Evolutionary conservation across 1,139 yeast genomes (phyloP), one percentile per base, ranked within the genome.

Genomic region (Pichia sp.): DNA sequence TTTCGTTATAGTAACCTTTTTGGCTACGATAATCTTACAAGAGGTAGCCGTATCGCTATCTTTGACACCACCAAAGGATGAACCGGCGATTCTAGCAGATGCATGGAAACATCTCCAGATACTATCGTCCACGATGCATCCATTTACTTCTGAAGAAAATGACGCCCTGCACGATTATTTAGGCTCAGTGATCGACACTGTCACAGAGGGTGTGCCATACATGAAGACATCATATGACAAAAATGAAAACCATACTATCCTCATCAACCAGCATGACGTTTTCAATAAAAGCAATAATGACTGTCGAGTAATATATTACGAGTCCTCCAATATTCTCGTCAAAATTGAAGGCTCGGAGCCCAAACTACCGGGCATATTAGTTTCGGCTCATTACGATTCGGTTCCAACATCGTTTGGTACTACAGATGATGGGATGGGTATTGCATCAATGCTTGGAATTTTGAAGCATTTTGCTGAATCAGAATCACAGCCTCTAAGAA

Each of bases 351-450:
- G 97, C 30, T 68, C 75, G 10, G 72, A 84, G 55, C 69, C 77
- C 0, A 62, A 72, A 0, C 71, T 86, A 49, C 86, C 86, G 0
- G 95, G 90, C 0, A 71, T 90, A 4, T 72, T 92, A 50, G 67
- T 92, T 4, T 86, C 95, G 61, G 92, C 97, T 4, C 97, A 92
- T 70, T 92, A 74, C 65, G 97, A 92, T 71, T 84, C 95, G 8
- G 97, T 90, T 2, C 95, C 97, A 15, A 81, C 95, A 3, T 85
- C 92, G 13, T 82, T 75, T 65, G 97, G 98, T 32, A 83, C 95
- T 5, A 90, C 97, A 6, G 98, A 92, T 68, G 97, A 89, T 66
- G 97, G 97, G 0, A 85, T 85, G 74, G 97, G 97, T n/a, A 77
- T 89, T 57, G 96, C 93, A 1, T 79, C 93, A 6, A 73, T 90